These are phyloP conservation scores for Nannochloropsis gaditana DNA, from an alignment of 108 stramenopile species.

Conservation along the genomic window DNA sequence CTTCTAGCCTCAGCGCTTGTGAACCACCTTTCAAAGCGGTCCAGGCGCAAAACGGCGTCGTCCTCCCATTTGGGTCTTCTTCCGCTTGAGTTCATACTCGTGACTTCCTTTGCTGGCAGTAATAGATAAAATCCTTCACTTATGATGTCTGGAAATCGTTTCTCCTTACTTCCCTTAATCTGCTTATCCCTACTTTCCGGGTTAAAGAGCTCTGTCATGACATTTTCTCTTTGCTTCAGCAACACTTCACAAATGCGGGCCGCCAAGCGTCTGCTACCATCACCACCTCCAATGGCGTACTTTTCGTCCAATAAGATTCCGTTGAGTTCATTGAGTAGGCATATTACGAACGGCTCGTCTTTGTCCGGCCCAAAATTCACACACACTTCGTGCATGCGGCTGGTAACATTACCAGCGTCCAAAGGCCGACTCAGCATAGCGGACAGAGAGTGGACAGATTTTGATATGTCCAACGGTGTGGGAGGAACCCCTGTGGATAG, in stretches of 20 bases:
- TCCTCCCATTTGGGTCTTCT: not conserved
- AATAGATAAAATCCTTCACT: not conserved
- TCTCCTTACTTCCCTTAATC: not conserved
- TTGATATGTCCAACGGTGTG: not conserved
- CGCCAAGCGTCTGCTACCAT: not conserved
- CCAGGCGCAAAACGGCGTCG: not conserved
- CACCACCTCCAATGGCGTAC: not conserved
- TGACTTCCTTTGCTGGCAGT: not conserved
- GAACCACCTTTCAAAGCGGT: not conserved
- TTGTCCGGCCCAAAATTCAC: not conserved
- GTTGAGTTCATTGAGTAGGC: not conserved
- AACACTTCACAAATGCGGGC: not conserved
- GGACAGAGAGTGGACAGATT: too few species aligned
- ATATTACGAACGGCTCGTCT: conserved; percentile 10
- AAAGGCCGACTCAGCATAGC: not conserved
- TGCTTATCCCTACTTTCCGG: not conserved
- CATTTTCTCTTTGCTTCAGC: not conserved
- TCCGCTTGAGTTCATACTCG: not conserved
- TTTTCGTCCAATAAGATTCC: not conserved
- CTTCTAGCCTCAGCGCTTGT: conserved; percentile 6
- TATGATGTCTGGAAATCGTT: not conserved
- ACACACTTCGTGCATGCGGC: not conserved
- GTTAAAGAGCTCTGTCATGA: not conserved
- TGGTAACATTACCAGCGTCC: not conserved
- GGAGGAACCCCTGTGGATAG: not conserved